These are phyloP conservation scores for Gentiana macrophylla DNA, from an alignment of 257 asterid species.

Conservation along the genomic window DNA sequence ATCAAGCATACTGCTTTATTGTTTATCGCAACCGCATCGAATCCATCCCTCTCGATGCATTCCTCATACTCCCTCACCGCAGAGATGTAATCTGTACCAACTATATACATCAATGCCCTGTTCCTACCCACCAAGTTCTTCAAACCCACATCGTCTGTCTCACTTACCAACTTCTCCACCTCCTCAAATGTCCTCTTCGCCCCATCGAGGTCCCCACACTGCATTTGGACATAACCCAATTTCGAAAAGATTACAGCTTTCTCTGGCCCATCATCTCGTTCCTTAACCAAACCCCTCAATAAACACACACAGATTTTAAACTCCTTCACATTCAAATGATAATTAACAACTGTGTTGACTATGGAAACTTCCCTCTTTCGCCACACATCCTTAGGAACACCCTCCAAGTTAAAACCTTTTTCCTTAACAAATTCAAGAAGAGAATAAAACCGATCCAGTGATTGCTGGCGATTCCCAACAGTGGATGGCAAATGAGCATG, in stretches of 20 bases:
- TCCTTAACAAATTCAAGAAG: slow-evolving; percentile 54
- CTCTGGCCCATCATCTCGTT: slow-evolving; percentile 27
- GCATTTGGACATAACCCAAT: slow-evolving; percentile 85
- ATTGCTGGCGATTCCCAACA: slow-evolving; percentile 55
- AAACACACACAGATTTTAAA: slow-evolving; percentile 55
- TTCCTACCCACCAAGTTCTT: slow-evolving; percentile 76
- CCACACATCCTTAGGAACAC: slow-evolving; percentile 31
- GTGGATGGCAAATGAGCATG: slow-evolving; percentile 75
- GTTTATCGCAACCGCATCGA: slow-evolving; percentile 74
- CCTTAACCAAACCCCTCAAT: slow-evolving; percentile 38
- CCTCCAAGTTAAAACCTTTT: slow-evolving; percentile 16
- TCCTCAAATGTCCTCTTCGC: slow-evolving; percentile 51
- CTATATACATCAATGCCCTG: slow-evolving; percentile 77
- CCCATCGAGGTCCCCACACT: slow-evolving; percentile 87
- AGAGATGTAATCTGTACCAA: slow-evolving; percentile 80
- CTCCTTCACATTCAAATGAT: slow-evolving; percentile 80
- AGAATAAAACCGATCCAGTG: slow-evolving; percentile 70
- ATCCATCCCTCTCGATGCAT: slow-evolving; percentile 77
- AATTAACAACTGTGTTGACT: slow-evolving; percentile 56
- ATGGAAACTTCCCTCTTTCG: slow-evolving; percentile 54
- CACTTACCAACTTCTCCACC: slow-evolving; percentile 38
- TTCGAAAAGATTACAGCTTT: slow-evolving; percentile 48
- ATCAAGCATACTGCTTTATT: slow-evolving; percentile 93
- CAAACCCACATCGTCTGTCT: slow-evolving; percentile 30
- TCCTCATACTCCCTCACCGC: slow-evolving; percentile 91